These are phyloP conservation scores for Chamaecrista fasciculata DNA, from an alignment of 306 rosid species.

Conservation along the genomic window DNA sequence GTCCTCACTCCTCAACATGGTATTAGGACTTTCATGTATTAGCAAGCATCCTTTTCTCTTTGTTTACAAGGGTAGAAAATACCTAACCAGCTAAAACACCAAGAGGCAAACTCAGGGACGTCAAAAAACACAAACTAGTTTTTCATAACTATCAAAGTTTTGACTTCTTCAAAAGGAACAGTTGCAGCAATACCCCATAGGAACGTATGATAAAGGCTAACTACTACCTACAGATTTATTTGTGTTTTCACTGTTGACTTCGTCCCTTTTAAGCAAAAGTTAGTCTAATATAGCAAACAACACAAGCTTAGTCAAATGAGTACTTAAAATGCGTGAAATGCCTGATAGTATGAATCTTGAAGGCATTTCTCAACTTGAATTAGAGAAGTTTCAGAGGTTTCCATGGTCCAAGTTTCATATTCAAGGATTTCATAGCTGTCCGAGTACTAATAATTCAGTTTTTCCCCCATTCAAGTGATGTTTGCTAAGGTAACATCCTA, in stretches of 20 bases:
- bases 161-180: not conserved
- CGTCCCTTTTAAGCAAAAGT: not conserved
- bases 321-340: not conserved
- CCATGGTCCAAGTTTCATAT: not conserved
- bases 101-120: conserved; percentile 1
- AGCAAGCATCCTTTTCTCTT: not conserved
- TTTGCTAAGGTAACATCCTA: not conserved
- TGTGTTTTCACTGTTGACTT: not conserved
- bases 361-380: not conserved
- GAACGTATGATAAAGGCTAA: not conserved
- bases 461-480: not conserved
- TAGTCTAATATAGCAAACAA: not conserved
- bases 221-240: not conserved
- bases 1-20: not conserved
- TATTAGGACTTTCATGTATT: not conserved
- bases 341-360: not conserved
- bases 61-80: not conserved
- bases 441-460: not conserved
- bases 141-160: not conserved
- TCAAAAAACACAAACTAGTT: not conserved
- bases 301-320: not conserved
- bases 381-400: not conserved
- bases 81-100: not conserved
- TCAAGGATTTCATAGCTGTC: not conserved
- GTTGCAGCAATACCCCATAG: not conserved